Percentiles rank a stretch among this genome's conserved stretches.
Conservation (phyloP, 202 grass and related monocot species). For the Panicum virgatum region DNA sequence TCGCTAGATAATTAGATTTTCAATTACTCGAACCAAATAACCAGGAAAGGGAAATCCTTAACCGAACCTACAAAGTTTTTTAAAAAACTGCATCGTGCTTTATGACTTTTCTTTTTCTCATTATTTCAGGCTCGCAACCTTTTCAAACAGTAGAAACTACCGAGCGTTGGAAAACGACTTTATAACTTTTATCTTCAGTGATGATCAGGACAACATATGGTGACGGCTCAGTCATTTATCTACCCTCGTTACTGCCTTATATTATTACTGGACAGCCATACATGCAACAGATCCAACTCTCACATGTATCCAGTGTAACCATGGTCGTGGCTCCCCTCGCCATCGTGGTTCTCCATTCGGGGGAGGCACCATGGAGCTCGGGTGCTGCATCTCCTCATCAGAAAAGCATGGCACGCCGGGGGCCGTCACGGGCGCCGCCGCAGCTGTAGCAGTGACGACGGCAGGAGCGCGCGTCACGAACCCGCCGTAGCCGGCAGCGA, state of each 20-base stretch:
- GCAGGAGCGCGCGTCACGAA: neutral
- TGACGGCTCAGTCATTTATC: too few species aligned
- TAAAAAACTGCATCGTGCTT: too few species aligned
- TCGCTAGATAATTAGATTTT: neutral
- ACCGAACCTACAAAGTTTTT: neutral
- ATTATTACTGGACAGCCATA: neutral
- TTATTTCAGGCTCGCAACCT: too few species aligned
- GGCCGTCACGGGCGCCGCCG: neutral
- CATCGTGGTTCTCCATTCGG: neutral
- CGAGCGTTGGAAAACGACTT: neutral
- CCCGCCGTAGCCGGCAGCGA: neutral
- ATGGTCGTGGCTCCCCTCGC: neutral
- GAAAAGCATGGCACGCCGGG: neutral
- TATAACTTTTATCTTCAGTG: neutral
- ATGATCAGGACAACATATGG: neutral
- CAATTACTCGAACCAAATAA: neutral
- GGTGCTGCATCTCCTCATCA: conserved; percentile 27
- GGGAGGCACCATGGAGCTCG: neutral
- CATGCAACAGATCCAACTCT: neutral
- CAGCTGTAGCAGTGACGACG: neutral
- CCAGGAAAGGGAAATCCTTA: neutral
- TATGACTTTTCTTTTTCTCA: too few species aligned
- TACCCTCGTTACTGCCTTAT: too few species aligned
- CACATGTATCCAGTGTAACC: neutral
- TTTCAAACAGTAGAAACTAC: too few species aligned